Evolutionary conservation across 306 rosid genomes (phyloP).

Genomic region (Trifolium repens): DNA sequence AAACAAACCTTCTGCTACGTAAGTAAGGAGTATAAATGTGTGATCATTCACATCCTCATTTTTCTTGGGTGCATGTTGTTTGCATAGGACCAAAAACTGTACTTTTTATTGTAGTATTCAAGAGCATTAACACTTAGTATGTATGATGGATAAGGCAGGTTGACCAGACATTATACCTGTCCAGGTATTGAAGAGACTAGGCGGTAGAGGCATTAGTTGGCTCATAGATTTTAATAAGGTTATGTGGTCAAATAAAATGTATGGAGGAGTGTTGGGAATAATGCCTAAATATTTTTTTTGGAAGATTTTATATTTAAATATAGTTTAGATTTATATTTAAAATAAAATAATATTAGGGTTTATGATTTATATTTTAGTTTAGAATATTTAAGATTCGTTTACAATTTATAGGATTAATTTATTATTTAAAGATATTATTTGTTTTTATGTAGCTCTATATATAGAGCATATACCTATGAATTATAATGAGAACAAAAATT

Average conservation of each 20-base stretch:
- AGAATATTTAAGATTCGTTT: too few species aligned
- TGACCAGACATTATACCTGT: not conserved
- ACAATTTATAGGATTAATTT: too few species aligned
- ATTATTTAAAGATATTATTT: too few species aligned
- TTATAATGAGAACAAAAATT: too few species aligned
- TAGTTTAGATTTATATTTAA: too few species aligned
- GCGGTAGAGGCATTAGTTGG: not conserved
- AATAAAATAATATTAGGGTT: too few species aligned
- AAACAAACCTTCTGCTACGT: not conserved
- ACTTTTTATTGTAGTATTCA: not conserved
- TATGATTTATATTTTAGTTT: too few species aligned
- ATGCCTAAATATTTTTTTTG: too few species aligned
- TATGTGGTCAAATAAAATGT: not conserved
- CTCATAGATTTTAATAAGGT: not conserved
- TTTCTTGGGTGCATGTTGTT: not conserved
- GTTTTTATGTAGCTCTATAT: too few species aligned
- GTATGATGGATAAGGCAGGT: not conserved
- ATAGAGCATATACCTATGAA: too few species aligned
- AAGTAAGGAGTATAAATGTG: not conserved
- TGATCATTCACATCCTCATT: not conserved
- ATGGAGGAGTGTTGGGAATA: not conserved
- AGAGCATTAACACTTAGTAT: not conserved
- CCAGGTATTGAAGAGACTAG: not conserved
- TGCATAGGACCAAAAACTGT: slow-evolving; percentile 1
- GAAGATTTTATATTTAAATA: too few species aligned